Conservation (phyloP, 1,284 basidiomycete species). For the Irpex sp. region DNA sequence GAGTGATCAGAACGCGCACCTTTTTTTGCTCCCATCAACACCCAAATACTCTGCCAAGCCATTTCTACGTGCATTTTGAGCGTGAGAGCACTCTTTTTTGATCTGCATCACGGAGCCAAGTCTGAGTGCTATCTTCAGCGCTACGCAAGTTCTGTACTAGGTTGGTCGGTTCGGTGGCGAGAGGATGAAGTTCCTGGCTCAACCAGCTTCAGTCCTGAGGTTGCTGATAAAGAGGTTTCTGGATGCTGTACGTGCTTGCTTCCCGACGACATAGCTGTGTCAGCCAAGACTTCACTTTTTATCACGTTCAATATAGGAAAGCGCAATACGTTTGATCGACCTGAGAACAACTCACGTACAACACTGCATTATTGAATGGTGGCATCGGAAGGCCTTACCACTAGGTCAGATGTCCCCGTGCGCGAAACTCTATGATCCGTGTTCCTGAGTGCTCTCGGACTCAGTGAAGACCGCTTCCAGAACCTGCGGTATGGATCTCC, state of each 20-base stretch:
- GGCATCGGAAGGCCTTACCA: background rate
- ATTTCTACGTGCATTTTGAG: background rate
- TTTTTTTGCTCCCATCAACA: background rate
- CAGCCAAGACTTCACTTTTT: background rate
- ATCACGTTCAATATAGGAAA: background rate
- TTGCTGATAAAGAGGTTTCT: background rate
- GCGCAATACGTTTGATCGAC: background rate
- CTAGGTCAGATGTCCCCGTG: background rate
- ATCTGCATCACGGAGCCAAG: background rate
- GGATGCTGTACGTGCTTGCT: background rate
- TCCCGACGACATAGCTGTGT: background rate
- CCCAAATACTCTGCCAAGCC: background rate
- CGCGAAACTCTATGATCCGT: background rate
- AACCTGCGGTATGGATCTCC: background rate
- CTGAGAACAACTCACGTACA: background rate
- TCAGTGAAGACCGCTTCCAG: background rate
- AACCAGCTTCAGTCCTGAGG: background rate
- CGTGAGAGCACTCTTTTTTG: background rate
- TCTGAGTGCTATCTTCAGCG: background rate
- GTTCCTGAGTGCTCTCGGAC: background rate
- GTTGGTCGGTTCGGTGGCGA: background rate
- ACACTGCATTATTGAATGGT: background rate
- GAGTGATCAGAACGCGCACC: background rate
- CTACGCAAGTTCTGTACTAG: too few relatives aligned
- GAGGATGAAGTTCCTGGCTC: background rate